These are phyloP conservation scores for Linum lewisii DNA, from an alignment of 345 rosid species.

Conservation along the genomic window DNA sequence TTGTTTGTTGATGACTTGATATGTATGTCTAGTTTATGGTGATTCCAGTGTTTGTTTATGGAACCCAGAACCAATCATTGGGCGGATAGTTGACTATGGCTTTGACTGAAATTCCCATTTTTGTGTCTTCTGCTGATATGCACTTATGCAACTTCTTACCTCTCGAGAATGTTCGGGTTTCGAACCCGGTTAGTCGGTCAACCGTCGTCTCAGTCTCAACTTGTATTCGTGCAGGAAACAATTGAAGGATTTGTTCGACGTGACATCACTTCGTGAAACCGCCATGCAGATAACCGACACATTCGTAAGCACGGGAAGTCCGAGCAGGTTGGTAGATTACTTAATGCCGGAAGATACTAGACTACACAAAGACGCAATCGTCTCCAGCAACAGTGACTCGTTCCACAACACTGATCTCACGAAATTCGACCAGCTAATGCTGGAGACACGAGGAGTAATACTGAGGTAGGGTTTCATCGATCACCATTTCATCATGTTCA, in stretches of 20 bases:
- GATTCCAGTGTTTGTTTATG: too few species aligned
- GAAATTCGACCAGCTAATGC: conserved; percentile 69
- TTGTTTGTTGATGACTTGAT: conserved; percentile 21
- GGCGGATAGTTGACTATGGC: too few species aligned
- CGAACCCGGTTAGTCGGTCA: not conserved
- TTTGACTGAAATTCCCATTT: too few species aligned
- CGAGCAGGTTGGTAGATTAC: conserved; percentile 71
- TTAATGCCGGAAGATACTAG: conserved; percentile 57
- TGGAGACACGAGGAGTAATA: conserved; percentile 65
- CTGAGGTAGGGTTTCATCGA: conserved; percentile 43
- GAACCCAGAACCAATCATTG: too few species aligned
- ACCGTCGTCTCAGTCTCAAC: conserved; percentile 6
- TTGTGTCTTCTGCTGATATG: too few species aligned
- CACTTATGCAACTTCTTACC: not conserved
- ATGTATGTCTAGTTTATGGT: too few species aligned
- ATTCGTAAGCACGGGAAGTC: conserved; percentile 67
- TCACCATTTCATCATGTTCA: not conserved
- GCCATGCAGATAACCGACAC: conserved; percentile 54
- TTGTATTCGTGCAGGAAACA: conserved; percentile 53
- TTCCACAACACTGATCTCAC: conserved; percentile 36
- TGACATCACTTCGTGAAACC: conserved; percentile 40
- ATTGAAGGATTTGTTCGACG: conserved; percentile 53
- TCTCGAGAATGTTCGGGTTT: conserved; percentile 15
- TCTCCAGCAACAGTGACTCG: conserved; percentile 25
- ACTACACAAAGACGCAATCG: conserved; percentile 16